Base-by-base conservation (phyloP, 1,139 yeast genomes). In the Geotrichum aggregatum region DNA sequence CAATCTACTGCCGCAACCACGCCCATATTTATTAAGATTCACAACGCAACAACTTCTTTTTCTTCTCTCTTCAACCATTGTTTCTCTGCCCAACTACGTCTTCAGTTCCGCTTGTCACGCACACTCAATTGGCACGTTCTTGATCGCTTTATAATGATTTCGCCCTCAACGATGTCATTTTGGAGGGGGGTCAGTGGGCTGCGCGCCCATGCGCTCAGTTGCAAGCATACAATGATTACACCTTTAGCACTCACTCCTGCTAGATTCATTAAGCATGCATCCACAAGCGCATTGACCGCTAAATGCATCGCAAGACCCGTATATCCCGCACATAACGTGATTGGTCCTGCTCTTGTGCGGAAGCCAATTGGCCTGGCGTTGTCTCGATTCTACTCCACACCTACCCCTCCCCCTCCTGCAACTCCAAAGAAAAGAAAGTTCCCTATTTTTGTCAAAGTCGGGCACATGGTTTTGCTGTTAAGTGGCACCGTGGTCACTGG, bases 401-500 rank as follows among this genome's bases (percentile, higher is more conserved):
- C 41, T 6, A 13, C 40, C 14, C 26, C 28, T 39, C 21, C 40
- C 11, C 40, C 41, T 36, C 26, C 41, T 36, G 13, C 41, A 10
- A 11, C 41, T 21, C 28, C 28, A 19, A 40, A 40, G 31, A 36
- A 35, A n/a, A 49, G 35, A 30, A 44, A 44, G 28, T 26, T 24
- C 4, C 24, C 49, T 1, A 19, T 49, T 5, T 14, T 49, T 19
- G 35, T 50, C 16, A 36, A 33, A n/a, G 31, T 35, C 26, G 49
- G 42, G 6, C 42, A 50, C 28, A 28, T 28, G 8, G 36, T 45
- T 26, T 26, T 50, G 19, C 33, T 50, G 6, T 13, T 51, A 4
- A 24, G 44, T 3, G 54, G 54, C 6, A 26, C 47, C 7, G 19
- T 52, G 6, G 39, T 48, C 26, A 33, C 45, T 16, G 34, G 49